These are phyloP conservation scores for Dendrocalamus latiflorus DNA, from an alignment of 202 grass and related monocot genomes.

Conservation along the genomic window DNA sequence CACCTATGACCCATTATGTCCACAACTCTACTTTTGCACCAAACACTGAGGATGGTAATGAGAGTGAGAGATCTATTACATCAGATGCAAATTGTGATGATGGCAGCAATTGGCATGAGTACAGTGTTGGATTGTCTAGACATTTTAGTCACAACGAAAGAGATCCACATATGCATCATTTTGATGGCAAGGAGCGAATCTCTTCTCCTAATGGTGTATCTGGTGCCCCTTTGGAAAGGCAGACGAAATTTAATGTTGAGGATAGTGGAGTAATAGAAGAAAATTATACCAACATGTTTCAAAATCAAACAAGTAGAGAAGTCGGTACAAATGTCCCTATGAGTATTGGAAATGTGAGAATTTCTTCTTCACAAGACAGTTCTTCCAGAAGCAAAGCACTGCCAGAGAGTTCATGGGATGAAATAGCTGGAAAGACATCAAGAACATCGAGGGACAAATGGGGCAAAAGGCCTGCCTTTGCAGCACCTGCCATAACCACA, in stretches of 20 bases:
- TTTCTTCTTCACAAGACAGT: slow-evolving; percentile 35
- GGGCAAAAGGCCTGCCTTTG: slow-evolving; percentile 53
- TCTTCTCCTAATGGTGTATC: slow-evolving; percentile 36
- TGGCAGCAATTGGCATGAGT: slow-evolving; percentile 37
- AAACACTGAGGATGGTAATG: slow-evolving; percentile 40
- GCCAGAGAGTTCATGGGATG: slow-evolving; percentile 52
- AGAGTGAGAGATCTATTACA: slow-evolving; percentile 36
- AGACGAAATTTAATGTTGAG: too few relatives aligned
- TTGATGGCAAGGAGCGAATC: slow-evolving; percentile 48
- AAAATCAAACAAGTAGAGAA: slow-evolving; percentile 48
- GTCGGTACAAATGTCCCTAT: slow-evolving; percentile 24
- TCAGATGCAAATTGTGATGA: slow-evolving; percentile 40
- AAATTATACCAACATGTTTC: too few relatives aligned
- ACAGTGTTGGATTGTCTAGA: slow-evolving; percentile 41
- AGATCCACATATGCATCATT: slow-evolving; percentile 39
- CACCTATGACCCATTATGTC: slow-evolving; percentile 54
- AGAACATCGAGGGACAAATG: slow-evolving; percentile 59
- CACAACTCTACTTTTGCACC: slow-evolving; percentile 39
- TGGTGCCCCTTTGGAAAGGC: too few relatives aligned
- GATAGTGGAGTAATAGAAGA: too few relatives aligned
- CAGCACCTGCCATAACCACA: slow-evolving; percentile 17
- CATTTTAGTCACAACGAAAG: slow-evolving; percentile 33
- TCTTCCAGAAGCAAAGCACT: slow-evolving; percentile 53
- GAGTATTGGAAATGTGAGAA: slow-evolving; percentile 36
- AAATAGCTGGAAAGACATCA: slow-evolving; percentile 40